Evolutionary conservation across 169 alveolate genomes (phyloP), one percentile per base, ranked within the genome.

Genomic region (Plasmodium billcollinsi): DNA sequence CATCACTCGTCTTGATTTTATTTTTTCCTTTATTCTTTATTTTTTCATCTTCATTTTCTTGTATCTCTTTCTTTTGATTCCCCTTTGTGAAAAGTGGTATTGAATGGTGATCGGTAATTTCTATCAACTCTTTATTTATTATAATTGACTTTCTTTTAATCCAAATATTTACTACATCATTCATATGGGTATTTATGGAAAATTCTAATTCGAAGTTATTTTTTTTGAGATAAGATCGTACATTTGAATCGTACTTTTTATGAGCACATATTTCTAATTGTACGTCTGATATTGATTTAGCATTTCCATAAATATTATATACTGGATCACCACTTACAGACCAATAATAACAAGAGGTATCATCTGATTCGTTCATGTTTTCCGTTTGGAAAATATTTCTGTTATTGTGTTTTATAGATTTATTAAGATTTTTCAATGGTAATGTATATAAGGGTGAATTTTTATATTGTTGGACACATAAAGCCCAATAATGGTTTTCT

Each of bases 61-160:
- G 45, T 8, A 21, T 39, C 66, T 39, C 45, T 54, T 61, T 39
- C 21, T 50, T 7, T 58, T 50, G 58, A 43, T 43, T 54, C 1
- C 15, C 61, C 18, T 26, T 20, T 9, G 45, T 5, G 9, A 39
- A 39, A 39, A 7, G 47, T 9, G 56, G 45, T 11, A 43, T 11
- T 11, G 63, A 45, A 33, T 8, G 58, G 5, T 70, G 62, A 9
- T 83, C 83, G 15, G 26, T 12, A 14, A 54, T 69, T n/a, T 83
- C 88, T 15, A 86, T 73, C 15, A 71, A n/a, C 21, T 72, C 92
- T 43, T 80, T 80, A 65, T 86, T 86, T 59, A 58, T 65, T 73
- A 65, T 88, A 73, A 80, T 80, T 88, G 93, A 56, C 86, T 69
- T 83, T 66, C 88, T 74, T 67, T 88, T 45, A 29, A 89, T 76